Base-by-base conservation (phyloP, 495 filamentous ascomycete species). In the Ramalina intermedia region DNA sequence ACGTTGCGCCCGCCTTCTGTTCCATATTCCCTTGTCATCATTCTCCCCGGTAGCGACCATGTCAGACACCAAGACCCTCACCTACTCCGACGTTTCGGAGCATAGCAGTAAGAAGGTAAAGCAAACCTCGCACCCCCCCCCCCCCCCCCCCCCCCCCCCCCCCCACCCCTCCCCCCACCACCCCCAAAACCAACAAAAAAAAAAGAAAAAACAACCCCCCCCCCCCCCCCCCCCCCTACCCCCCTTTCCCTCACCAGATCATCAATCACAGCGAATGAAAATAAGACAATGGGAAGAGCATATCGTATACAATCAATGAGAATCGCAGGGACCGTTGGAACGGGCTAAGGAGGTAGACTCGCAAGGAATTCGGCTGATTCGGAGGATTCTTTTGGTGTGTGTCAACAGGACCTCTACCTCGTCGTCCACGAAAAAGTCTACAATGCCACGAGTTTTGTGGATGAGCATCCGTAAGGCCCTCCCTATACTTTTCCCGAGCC, bases 401-500 rank as follows among this genome's bases (percentile, higher is more conserved):
- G 8, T 46, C 3, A 16, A 43, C 50, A 60, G 78, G 87, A 96
- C 63, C 74, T 95, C 42, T 93, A 76, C 70, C 55, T 96, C 54
- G 82, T 96, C 49, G 75, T 96, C 59, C 87, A 96, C 73, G 90
- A 96, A 67, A 90, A 93, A 72, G 82, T 99, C 67, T 99, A 96
- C 77, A 80, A 94, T 63, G 64, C 73, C 57, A 74, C 76, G 54
- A 84, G 76, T 62, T 99, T 99, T 70, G 73, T 96, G 49, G 90
- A 96, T 64, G 93, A 99, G 80, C 93, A 99, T 70, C 93, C 93
- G 90, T 98, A 87, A 67, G 91, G 89, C 27, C 41, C 6, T 33
- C 29, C 29, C 29, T 11, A 24, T 24, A 2, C 3, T 24, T 24
- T 3, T 24, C 23, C 23, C 23, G 6, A 24, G 23, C 23, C 23